phyloP scores from a whole-genome alignment of 257 asterid species.

The Solanum etuberosum region DNA sequence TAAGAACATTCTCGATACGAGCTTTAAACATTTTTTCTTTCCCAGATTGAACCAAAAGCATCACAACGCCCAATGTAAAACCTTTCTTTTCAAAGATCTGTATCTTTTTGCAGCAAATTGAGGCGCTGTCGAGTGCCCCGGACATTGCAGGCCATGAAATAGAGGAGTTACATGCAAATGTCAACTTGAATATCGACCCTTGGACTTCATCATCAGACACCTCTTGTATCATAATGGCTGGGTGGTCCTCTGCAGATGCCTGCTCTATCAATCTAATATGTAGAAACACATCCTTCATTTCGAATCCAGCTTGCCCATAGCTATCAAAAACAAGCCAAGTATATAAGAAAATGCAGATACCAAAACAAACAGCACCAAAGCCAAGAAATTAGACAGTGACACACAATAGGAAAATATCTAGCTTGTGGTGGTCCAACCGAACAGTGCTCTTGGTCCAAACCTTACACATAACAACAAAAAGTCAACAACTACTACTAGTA shows the following conservation, averaged over 20 bases:
- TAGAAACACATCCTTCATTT: slow-evolving; percentile 94
- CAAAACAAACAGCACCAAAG: background rate
- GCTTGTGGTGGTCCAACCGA: background rate
- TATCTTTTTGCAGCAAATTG: slow-evolving; percentile 73
- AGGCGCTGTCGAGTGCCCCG: slow-evolving; percentile 71
- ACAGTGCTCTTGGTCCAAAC: background rate
- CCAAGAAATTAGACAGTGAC: background rate
- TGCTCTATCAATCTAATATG: slow-evolving; percentile 90
- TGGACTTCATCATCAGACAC: slow-evolving; percentile 47
- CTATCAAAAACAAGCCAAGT: slow-evolving; percentile 21
- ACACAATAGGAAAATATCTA: background rate
- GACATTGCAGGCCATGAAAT: slow-evolving; percentile 95
- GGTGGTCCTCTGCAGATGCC: slow-evolving; percentile 64
- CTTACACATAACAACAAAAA: background rate
- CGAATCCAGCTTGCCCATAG: slow-evolving; percentile 86
- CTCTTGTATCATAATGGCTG: slow-evolving; percentile 75
- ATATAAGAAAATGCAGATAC: background rate
- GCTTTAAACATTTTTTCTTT: slow-evolving; percentile 66
- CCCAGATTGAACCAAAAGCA: slow-evolving; percentile 56
- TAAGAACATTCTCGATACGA: slow-evolving; percentile 75
- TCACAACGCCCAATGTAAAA: slow-evolving; percentile 66
- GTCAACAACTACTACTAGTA: background rate
- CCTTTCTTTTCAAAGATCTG: slow-evolving; percentile 98
- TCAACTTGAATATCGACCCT: slow-evolving; percentile 60
- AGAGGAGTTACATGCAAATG: slow-evolving; percentile 82